Conservation (phyloP, 805 yeast genomes). For the Tetrapisispora phaffii region DNA sequence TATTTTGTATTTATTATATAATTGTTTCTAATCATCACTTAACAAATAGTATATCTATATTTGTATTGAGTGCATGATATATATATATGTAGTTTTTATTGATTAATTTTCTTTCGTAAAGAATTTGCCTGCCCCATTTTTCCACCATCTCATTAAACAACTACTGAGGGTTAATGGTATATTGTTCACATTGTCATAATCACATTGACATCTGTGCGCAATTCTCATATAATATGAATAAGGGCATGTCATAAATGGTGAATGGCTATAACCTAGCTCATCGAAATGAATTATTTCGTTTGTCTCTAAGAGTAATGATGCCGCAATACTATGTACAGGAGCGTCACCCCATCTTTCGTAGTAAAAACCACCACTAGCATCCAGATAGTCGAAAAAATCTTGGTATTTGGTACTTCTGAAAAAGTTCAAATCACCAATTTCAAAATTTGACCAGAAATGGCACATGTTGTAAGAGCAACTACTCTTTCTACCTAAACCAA, state of each 20-base stretch:
- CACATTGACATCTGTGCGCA: constrained; percentile 55
- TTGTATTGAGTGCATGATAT: constrained; percentile 3
- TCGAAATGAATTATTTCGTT: constrained; percentile 66
- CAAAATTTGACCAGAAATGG: constrained; percentile 86
- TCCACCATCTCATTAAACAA: constrained; percentile 74
- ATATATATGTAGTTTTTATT: constrained; percentile 1
- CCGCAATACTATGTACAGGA: constrained; percentile 75
- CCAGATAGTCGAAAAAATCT: constrained; percentile 53
- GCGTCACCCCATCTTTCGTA: constrained; percentile 96
- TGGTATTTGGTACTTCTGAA: constrained; percentile 58
- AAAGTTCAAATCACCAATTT: constrained; percentile 60
- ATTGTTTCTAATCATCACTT: no score
- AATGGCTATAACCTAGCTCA: constrained; percentile 73
- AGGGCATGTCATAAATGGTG: constrained; percentile 63
- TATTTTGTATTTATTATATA: no score
- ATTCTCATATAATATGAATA: constrained; percentile 38
- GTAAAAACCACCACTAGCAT: constrained; percentile 65
- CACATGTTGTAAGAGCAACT: constrained; percentile 60
- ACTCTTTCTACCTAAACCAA: constrained; percentile 36
- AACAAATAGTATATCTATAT: no score
- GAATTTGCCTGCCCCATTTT: constrained; percentile 43
- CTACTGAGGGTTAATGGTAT: constrained; percentile 41
- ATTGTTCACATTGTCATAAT: constrained; percentile 35
- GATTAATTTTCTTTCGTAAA: constrained; percentile 15
- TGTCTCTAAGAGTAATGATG: constrained; percentile 46